These are phyloP conservation scores for Avena sativa DNA, from an alignment of 176 grass and related monocot genomes.

Conservation along the genomic window DNA sequence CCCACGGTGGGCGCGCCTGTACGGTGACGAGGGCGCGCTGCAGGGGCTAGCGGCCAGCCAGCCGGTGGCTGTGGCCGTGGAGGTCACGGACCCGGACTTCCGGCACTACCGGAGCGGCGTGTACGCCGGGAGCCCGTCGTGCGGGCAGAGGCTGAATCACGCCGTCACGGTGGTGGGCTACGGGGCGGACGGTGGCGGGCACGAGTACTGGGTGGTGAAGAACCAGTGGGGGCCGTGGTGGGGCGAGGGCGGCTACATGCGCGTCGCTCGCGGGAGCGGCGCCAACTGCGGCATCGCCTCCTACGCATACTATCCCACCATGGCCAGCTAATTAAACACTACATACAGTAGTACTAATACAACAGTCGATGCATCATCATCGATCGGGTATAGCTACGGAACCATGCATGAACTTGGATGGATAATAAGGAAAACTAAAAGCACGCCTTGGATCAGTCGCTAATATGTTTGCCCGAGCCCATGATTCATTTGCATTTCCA, in stretches of 20 bases:
- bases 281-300: slow-evolving; percentile 60
- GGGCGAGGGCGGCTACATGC: slow-evolving; percentile 65
- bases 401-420: neutral
- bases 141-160: slow-evolving; percentile 58
- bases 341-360: neutral
- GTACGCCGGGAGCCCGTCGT: slow-evolving; percentile 49
- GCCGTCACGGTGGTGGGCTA: slow-evolving; percentile 59
- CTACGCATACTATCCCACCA: slow-evolving; percentile 56
- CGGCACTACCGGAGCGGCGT: slow-evolving; percentile 57
- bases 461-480: too few relatives aligned
- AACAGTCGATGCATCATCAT: slow-evolving; percentile 1
- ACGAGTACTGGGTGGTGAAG: slow-evolving; percentile 67
- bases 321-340: slow-evolving; percentile 28
- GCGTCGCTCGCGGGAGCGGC: slow-evolving; percentile 48
- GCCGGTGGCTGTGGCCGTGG: slow-evolving; percentile 55
- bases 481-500: too few relatives aligned
- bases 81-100: slow-evolving; percentile 56
- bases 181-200: slow-evolving; percentile 25
- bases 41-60: slow-evolving; percentile 46
- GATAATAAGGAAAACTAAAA: neutral
- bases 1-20: neutral
- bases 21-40: slow-evolving; percentile 48
- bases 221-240: slow-evolving; percentile 64
- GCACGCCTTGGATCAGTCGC: neutral
- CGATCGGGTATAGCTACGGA: neutral